Evolutionary conservation across 1,284 basidiomycete genomes (phyloP), one percentile per base, ranked within the genome.

Genomic region (Earliella scabrosa): DNA sequence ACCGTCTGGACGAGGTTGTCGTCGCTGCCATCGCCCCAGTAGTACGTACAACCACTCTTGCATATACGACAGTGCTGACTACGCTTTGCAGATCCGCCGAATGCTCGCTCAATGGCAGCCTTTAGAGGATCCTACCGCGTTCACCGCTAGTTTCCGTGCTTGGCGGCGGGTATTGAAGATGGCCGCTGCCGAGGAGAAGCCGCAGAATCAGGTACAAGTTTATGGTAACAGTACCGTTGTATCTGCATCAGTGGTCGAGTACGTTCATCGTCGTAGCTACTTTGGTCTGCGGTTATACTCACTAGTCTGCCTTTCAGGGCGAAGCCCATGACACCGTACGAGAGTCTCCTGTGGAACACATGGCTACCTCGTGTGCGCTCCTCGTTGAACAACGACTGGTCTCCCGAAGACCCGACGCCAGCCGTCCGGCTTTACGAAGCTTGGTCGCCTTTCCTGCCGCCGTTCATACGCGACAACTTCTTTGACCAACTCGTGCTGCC

Each of bases 291-390:
- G 11, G 34, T 51, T 65, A 40, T 56, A 27, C 60, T 38, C 54
- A 41, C 8, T 58, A 44, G 49, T 32, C 21, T 40, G 44, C 58
- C 18, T 40, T 32, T 32, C 59, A 82, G 82, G 44, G 82, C 86
- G 58, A 77, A 76, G 60, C 78, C 79, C 1, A 99, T 99, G 97
- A 95, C 95, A 5, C 90, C 97, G 0, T 99, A 93, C 72, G 97
- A 99, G 71, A 92, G 90, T 54, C 77, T 99, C 20, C 75, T 99
- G 16, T 99, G 97, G 96, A 92, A 90, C 59, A 78, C 91, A 7
- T 99, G 96, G 97, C 77, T 99, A 23, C 97, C 97, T 0, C 90
- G 85, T 72, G 88, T 99, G n/a, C 87, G 97, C 27, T 91, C 92
- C 0, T 81, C 85, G 9, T 86, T 97, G 71, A 97, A 97, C 72